Evolutionary conservation across 352 stramenopile species (phyloP), one percentile per base, ranked within the genome.

Genomic region (Saprolegnia parasitica): DNA sequence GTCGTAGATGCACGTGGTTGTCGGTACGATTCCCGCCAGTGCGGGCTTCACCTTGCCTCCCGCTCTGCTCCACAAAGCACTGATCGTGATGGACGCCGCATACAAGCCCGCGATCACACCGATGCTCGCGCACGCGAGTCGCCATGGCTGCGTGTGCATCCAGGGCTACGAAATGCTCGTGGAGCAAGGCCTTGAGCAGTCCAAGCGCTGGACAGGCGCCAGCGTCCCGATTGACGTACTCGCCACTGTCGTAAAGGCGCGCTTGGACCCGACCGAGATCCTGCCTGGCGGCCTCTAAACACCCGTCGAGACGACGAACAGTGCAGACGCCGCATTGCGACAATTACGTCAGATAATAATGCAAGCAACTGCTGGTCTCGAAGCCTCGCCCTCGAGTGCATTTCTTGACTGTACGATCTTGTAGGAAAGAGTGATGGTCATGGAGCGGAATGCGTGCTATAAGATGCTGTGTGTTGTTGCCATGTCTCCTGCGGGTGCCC

Each of bases 131-230:
- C 93, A 99, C 71, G 95, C 94, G 1, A 71, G 88, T 35, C 79
- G 76, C 8, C 78, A 77, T n/a, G 93, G 91, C 20, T 97, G 87
- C 57, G 64, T 80, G 56, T 89, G 95, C 60, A 92, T 99, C 49
- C 88, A 98, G 71, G 97, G 97, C 56, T 98, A 94, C 24, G 96
- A 99, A 73, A 99, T 99, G 97, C 80, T 99, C 21, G 97, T 97
- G 73, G 95, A 98, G 77, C 97, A 99, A 78, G 97, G 95, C 40
- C 86, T 98, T 5, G 95, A 97, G 73, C 96, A 99, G 75, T 99
- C 98, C 77, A 83, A 96, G 72, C 80, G 96, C 39, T 99, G 97
- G 96, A 95, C 86, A 1, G 75, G 76, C 49, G 47, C 82, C 57
- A 74, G 71, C 39, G 86, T 87, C 20, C 82, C 86, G 0, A 85